These are phyloP conservation scores for Tephrocybe sp. DNA, from an alignment of 768 basidiomycete genomes.

Conservation along the genomic window DNA sequence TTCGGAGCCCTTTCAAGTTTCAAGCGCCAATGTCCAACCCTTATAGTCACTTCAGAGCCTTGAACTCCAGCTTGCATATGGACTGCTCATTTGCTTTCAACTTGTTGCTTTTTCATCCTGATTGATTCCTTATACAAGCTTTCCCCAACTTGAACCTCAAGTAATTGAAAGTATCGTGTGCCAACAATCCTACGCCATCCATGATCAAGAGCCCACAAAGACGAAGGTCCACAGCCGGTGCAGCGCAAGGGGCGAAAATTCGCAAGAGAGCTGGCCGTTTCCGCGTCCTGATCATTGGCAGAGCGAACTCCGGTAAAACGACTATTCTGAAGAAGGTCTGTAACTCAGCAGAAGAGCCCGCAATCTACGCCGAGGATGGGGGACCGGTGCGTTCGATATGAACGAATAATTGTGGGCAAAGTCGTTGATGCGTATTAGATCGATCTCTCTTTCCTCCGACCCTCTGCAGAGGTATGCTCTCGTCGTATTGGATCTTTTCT, in stretches of 20 bases:
- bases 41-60: no score
- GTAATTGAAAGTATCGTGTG: neutral
- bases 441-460: neutral
- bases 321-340: slow-evolving; percentile 39
- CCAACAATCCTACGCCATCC: neutral
- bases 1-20: no score
- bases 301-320: slow-evolving; percentile 41
- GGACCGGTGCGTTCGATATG: slow-evolving; percentile 18
- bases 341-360: slow-evolving; percentile 31
- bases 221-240: neutral
- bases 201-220: neutral
- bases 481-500: neutral
- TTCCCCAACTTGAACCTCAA: neutral
- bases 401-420: neutral
- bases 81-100: no score
- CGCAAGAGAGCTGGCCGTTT: slow-evolving; percentile 28
- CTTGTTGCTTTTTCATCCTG: no score
- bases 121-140: no score
- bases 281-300: slow-evolving; percentile 40
- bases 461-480: neutral
- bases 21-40: no score
- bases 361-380: slow-evolving; percentile 22
- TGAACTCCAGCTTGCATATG: no score
- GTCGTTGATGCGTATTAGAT: slow-evolving; percentile 4
- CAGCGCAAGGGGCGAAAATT: slow-evolving; percentile 3